phyloP scores from a whole-genome alignment of 2,329 filamentous ascomycete genomes.

The Chrysosporium keratinophilum region DNA sequence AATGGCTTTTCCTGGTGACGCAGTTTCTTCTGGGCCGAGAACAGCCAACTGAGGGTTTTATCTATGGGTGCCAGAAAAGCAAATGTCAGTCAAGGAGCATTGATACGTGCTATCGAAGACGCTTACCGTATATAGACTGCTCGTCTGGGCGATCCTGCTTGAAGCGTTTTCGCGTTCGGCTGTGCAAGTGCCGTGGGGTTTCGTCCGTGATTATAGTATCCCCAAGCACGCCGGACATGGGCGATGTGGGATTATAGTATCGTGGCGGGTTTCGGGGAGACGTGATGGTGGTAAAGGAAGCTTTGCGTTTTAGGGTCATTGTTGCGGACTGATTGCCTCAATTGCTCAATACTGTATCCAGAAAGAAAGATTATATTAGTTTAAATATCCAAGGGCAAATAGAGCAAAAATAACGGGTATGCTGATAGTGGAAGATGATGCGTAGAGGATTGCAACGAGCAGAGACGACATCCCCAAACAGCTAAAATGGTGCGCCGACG shows the following conservation, averaged over 20 bases:
- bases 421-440: neutral
- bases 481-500: neutral
- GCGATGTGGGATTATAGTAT: conserved; percentile 21
- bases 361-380: neutral
- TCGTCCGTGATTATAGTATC: conserved; percentile 25
- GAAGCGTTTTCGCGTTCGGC: conserved; percentile 49
- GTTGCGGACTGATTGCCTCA: neutral
- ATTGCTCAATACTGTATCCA: neutral
- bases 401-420: neutral
- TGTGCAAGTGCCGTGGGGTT: conserved; percentile 39
- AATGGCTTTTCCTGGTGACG: conserved; percentile 10
- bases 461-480: neutral
- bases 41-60: conserved; percentile 36
- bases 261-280: conserved; percentile 32
- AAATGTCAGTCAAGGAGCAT: neutral
- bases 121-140: conserved; percentile 44
- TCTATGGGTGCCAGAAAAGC: conserved; percentile 22
- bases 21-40: conserved; percentile 31
- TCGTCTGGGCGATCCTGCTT: conserved; percentile 50
- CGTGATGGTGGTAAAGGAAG: conserved; percentile 40
- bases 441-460: neutral
- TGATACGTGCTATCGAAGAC: neutral
- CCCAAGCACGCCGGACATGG: conserved; percentile 19
- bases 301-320: conserved; percentile 53
- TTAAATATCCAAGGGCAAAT: neutral